These are phyloP conservation scores for Hordeum vulgare DNA, from an alignment of 176 grass and related monocot species.

Conservation along the genomic window DNA sequence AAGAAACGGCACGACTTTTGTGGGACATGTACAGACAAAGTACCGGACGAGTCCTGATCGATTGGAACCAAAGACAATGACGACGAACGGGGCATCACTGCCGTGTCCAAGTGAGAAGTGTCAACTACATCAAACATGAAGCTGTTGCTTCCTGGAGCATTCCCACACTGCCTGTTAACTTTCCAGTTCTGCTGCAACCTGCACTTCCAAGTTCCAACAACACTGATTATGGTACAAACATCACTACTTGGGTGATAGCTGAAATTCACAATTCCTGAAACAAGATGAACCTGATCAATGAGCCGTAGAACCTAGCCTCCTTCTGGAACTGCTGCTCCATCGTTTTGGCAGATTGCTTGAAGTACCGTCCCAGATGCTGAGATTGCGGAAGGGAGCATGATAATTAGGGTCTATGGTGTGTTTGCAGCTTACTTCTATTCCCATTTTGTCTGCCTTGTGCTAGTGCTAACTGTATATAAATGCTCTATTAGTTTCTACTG, in stretches of 20 bases:
- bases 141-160: conserved; percentile 41
- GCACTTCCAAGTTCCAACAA: conserved; percentile 10
- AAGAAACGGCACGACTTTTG: conserved; percentile 58
- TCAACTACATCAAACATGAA: conserved; percentile 84
- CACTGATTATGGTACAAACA: not conserved
- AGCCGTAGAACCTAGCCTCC: conserved; percentile 78
- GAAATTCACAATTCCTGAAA: conserved; percentile 7
- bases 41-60: conserved; percentile 56
- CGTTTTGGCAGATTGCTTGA: conserved; percentile 78
- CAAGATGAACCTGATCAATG: conserved; percentile 72
- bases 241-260: not conserved
- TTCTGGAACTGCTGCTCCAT: conserved; percentile 79
- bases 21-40: conserved; percentile 65
- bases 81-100: conserved; percentile 33
- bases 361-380: conserved; percentile 80
- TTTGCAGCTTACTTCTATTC: not conserved
- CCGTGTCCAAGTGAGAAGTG: conserved; percentile 40
- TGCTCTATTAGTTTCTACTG: not conserved
- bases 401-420: not conserved
- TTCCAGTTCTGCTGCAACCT: conserved; percentile 99
- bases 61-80: conserved; percentile 52
- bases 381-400: not conserved
- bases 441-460: not conserved
- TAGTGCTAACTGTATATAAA: not conserved
- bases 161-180: conserved; percentile 70